Evolutionary conservation across 768 basidiomycete species (phyloP).

Genomic region (Rhodosporidiobolus odoratus): DNA sequence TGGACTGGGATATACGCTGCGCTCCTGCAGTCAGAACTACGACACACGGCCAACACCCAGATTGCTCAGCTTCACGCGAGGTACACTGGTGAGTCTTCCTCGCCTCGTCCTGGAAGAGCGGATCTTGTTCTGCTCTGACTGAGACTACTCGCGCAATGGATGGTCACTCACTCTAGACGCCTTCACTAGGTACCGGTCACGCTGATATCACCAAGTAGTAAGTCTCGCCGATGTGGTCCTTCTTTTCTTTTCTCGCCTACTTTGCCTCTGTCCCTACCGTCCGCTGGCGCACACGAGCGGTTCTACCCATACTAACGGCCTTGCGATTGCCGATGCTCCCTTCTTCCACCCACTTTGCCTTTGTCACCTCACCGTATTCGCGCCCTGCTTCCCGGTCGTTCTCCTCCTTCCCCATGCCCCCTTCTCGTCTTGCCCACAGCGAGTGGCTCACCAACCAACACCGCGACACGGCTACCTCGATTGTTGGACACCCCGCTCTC

Average conservation of each 20-base stretch:
- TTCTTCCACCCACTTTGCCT: not conserved
- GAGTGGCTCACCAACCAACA: slow-evolving; percentile 98
- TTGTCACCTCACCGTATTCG: no score
- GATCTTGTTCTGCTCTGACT: no score
- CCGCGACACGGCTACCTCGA: slow-evolving; percentile 86
- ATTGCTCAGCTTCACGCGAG: slow-evolving; percentile 61
- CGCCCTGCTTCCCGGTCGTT: no score
- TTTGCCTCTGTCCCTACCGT: no score
- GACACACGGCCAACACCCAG: slow-evolving; percentile 95
- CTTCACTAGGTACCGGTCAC: slow-evolving; percentile 75
- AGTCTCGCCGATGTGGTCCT: slow-evolving; percentile 44
- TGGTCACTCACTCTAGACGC: not conserved
- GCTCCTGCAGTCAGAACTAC: slow-evolving; percentile 61
- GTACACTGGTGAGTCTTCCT: slow-evolving; percentile 54
- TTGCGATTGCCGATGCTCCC: not conserved
- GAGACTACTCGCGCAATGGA: not conserved
- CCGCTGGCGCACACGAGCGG: no score
- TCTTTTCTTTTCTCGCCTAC: not conserved
- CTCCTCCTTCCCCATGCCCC: not conserved
- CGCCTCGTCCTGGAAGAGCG: not conserved
- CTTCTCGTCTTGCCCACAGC: slow-evolving; percentile 50
- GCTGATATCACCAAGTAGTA: slow-evolving; percentile 95
- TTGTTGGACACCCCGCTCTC: slow-evolving; percentile 82
- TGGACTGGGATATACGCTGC: not conserved
- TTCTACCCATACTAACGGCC: no score